phyloP scores from a whole-genome alignment of 768 basidiomycete species.

The Tylopilus vinaceipallidus region DNA sequence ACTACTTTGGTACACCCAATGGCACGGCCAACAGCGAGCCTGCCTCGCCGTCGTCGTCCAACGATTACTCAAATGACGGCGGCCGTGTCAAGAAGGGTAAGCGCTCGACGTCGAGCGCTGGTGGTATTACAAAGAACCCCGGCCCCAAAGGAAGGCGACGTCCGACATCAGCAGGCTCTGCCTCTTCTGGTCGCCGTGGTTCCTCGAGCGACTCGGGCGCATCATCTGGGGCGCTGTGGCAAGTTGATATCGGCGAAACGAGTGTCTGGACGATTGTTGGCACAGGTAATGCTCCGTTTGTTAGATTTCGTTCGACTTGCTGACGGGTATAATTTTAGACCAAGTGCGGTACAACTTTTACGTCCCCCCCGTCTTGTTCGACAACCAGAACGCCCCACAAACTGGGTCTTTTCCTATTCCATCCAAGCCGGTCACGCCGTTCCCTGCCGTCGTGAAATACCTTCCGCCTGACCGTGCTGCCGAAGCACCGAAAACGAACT shows the following conservation, averaged over 20 bases:
- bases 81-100: conserved; percentile 80
- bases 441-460: conserved; percentile 87
- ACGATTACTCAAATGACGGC: conserved; percentile 78
- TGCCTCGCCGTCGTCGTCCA: conserved; percentile 57
- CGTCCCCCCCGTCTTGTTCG: conserved; percentile 80
- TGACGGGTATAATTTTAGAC: conserved; percentile 44
- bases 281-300: conserved; percentile 52
- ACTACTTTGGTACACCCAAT: conserved; percentile 56
- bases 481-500: conserved; percentile 75
- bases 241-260: conserved; percentile 89
- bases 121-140: conserved; percentile 36
- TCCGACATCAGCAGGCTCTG: conserved; percentile 74
- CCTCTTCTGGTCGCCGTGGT: conserved; percentile 64
- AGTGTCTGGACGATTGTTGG: conserved; percentile 95
- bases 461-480: conserved; percentile 86
- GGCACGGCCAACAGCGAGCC: conserved; percentile 62
- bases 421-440: conserved; percentile 79
- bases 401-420: conserved; percentile 76
- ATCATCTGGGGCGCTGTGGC: conserved; percentile 80
- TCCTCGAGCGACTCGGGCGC: conserved; percentile 65
- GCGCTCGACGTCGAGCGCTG: conserved; percentile 72
- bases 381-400: conserved; percentile 71
- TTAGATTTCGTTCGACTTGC: conserved; percentile 1
- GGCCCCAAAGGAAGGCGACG: conserved; percentile 57
- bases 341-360: conserved; percentile 94